These are phyloP conservation scores for Phyllosticta paracitricarpa DNA, from an alignment of 2,329 filamentous ascomycete species.

Conservation along the genomic window DNA sequence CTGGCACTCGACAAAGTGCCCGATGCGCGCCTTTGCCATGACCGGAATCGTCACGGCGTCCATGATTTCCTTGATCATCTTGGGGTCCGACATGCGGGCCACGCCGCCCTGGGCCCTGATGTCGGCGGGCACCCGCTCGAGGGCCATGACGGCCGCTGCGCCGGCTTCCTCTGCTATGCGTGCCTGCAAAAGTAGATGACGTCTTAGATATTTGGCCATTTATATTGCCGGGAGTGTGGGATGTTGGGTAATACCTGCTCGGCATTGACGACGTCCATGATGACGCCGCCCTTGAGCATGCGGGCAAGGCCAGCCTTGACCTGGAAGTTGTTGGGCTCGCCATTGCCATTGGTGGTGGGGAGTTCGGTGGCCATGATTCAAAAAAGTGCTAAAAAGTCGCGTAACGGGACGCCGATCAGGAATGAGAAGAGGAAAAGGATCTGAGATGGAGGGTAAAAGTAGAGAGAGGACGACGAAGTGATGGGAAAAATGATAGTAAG, in stretches of 20 bases:
- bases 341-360: slow-evolving; percentile 36
- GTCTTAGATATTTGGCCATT: not conserved
- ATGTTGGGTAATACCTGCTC: slow-evolving; percentile 51
- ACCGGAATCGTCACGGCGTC: slow-evolving; percentile 90
- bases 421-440: not conserved
- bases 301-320: slow-evolving; percentile 93
- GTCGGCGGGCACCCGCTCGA: slow-evolving; percentile 94
- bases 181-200: slow-evolving; percentile 43
- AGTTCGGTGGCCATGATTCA: slow-evolving; percentile 38
- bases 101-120: slow-evolving; percentile 89
- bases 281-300: slow-evolving; percentile 98
- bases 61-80: slow-evolving; percentile 94
- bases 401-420: not conserved
- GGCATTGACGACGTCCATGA: slow-evolving; percentile 96
- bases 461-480: not conserved
- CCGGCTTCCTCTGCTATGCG: slow-evolving; percentile 96
- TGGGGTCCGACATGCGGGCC: slow-evolving; percentile 90
- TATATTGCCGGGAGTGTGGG: not conserved
- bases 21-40: slow-evolving; percentile 98
- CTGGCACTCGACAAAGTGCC: slow-evolving; percentile 95
- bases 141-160: slow-evolving; percentile 93
- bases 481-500: slow-evolving; percentile 3
- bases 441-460: not conserved
- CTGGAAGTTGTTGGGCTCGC: slow-evolving; percentile 53
- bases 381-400: not conserved